Evolutionary conservation across 768 basidiomycete species (phyloP).

Genomic region (Rubroboletus satanas): DNA sequence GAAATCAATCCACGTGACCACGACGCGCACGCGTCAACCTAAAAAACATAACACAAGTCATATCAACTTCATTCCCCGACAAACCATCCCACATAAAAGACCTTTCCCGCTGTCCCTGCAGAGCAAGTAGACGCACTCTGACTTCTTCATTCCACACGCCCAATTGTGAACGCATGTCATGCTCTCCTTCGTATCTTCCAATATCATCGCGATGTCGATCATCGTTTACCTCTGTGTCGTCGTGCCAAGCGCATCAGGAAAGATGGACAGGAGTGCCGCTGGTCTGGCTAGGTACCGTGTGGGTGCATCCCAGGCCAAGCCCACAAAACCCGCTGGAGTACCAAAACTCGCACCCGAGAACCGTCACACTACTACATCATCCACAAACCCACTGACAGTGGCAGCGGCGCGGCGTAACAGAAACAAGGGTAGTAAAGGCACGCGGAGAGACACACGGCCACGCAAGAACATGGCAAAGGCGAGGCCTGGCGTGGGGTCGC

Average conservation of each 20-base stretch:
- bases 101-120: slow-evolving; percentile 12
- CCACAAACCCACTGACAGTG: neutral
- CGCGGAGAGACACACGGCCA: neutral
- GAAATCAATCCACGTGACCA: slow-evolving; percentile 25
- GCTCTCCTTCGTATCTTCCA: slow-evolving; percentile 6
- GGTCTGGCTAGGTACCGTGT: slow-evolving; percentile 9
- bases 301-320: neutral
- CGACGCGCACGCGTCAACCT: neutral
- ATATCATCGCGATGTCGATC: slow-evolving; percentile 10
- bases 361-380: slow-evolving; percentile 7
- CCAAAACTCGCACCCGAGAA: neutral
- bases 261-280: neutral
- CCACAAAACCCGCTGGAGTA: neutral
- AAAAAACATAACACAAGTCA: neutral
- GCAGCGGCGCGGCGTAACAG: neutral
- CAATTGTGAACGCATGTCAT: neutral
- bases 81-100: neutral
- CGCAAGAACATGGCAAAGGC: neutral
- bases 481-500: neutral
- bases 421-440: neutral
- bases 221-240: slow-evolving; percentile 11
- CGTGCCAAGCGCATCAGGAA: slow-evolving; percentile 8
- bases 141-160: neutral
- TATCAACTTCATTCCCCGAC: neutral
- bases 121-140: slow-evolving; percentile 4